Evolutionary conservation across 2,329 filamentous ascomycete genomes (phyloP).

Genomic region (Apiospora phragmitis): DNA sequence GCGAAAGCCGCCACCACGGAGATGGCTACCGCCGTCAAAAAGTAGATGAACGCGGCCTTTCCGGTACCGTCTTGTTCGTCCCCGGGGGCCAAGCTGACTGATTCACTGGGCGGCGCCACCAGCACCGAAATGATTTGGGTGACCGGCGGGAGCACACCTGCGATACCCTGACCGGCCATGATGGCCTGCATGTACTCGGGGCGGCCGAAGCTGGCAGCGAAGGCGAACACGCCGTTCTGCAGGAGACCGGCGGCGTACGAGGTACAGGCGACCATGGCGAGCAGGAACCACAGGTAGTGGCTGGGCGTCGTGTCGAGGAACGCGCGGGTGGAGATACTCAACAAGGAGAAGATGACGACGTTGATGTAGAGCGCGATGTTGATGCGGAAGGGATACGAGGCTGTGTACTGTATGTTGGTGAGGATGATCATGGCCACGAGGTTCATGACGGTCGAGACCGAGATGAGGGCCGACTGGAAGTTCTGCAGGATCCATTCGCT

Average conservation of each 20-base stretch:
- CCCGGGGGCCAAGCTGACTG: constrained; percentile 35
- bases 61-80: constrained; percentile 37
- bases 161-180: constrained; percentile 91
- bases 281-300: constrained; percentile 77
- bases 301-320: constrained; percentile 63
- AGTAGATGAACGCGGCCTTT: constrained; percentile 84
- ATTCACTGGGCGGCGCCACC: constrained; percentile 43
- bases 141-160: constrained; percentile 80
- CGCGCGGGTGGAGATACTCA: constrained; percentile 76
- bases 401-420: constrained; percentile 75
- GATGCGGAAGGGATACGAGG: constrained; percentile 88
- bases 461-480: constrained; percentile 88
- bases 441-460: constrained; percentile 83
- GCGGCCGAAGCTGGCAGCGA: constrained; percentile 80
- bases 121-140: constrained; percentile 86
- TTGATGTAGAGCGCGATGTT: constrained; percentile 75
- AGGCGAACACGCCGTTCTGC: constrained; percentile 94
- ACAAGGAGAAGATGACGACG: constrained; percentile 70
- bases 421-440: constrained; percentile 74
- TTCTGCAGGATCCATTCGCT: constrained; percentile 72
- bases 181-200: constrained; percentile 93
- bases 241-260: constrained; percentile 81
- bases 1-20: constrained; percentile 69
- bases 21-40: constrained; percentile 80
- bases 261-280: constrained; percentile 78